Base-by-base conservation (phyloP, 768 basidiomycete genomes). In the Udeniomyces megalosporus region DNA sequence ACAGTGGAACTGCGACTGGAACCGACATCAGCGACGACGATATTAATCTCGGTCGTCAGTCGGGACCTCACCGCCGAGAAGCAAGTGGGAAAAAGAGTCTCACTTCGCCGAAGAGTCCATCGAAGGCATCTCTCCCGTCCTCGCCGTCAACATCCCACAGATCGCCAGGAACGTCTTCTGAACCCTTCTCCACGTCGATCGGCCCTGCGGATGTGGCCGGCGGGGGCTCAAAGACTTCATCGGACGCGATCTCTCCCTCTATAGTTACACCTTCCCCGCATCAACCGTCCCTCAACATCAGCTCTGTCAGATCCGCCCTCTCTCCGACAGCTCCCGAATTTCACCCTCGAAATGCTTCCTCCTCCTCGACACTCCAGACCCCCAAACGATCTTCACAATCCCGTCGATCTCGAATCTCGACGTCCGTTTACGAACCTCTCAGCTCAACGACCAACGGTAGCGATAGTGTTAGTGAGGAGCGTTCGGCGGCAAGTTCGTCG, bases 371-470 rank as follows among this genome's bases (percentile, higher is more conserved):
- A 46, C 78, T 45, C 1, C 32, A 53, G 12, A 38, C 60, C 1
- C 46, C 61, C 22, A 60, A 31, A 24, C 42, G 44, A 29, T 52
- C 62, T 35, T 58, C 55, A 38, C 22, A 48, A 12, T 28, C 62
- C 14, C 62, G 62, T 17, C 48, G 57, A 6, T 82, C 38, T 14
- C 78, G 83, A 2, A 74, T 80, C 29, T 80, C 79, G 17, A 78
- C 83, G 20, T 83, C 84, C 4, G 78, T 79, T 46, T 85, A 81
- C 69, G 85, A 87, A 68, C 77, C 78, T n/a, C 15, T 75, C 78
- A 12, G 52, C 66, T 26, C 58, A 8, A 14, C 38, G 47, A 44
- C 55, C 20, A 17, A 34, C 11, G 28, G 34, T 56, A 47, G 29
- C 35, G 24, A n/a, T n/a, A 8, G 31, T n/a, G 31, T 15, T 29